Evolutionary conservation across 495 filamentous ascomycete genomes (phyloP).

Genomic region (Pyrenula aspistea): DNA sequence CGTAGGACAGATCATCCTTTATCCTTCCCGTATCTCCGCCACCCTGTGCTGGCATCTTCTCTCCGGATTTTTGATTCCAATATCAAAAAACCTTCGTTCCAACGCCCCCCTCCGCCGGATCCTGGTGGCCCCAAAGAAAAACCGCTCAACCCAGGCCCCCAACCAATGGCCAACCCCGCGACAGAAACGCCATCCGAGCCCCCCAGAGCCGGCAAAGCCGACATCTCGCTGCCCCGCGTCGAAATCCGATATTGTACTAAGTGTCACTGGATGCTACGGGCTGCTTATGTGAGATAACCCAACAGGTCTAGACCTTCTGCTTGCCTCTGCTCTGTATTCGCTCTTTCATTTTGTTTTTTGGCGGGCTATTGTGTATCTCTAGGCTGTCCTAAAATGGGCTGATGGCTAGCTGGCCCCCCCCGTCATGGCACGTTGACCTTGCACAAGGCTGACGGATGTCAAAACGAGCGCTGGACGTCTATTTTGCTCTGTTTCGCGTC

Average conservation of each 20-base stretch:
- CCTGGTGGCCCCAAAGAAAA: no score
- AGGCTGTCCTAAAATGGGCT: no score
- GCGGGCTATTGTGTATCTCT: background rate
- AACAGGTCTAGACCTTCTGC: background rate
- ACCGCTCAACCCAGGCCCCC: conserved; percentile 15
- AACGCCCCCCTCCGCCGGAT: no score
- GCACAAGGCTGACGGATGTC: background rate
- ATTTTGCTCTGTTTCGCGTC: background rate
- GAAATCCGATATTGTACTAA: conserved; percentile 73
- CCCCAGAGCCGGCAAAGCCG: conserved; percentile 7
- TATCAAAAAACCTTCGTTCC: no score
- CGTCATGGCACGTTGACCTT: background rate
- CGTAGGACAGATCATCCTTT: no score
- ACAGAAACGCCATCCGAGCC: conserved; percentile 3
- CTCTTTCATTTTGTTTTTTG: background rate
- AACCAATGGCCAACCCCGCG: conserved; percentile 6
- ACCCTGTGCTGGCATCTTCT: no score
- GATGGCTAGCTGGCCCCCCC: background rate
- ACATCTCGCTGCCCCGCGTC: conserved; percentile 44
- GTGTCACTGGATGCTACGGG: conserved; percentile 86
- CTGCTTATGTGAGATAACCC: conserved; percentile 70
- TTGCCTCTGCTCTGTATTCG: background rate
- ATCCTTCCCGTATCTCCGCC: no score
- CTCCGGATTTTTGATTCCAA: no score
- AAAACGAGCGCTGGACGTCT: background rate